Conservation (phyloP, 345 rosid genomes). For the Populus ilicifolia region DNA sequence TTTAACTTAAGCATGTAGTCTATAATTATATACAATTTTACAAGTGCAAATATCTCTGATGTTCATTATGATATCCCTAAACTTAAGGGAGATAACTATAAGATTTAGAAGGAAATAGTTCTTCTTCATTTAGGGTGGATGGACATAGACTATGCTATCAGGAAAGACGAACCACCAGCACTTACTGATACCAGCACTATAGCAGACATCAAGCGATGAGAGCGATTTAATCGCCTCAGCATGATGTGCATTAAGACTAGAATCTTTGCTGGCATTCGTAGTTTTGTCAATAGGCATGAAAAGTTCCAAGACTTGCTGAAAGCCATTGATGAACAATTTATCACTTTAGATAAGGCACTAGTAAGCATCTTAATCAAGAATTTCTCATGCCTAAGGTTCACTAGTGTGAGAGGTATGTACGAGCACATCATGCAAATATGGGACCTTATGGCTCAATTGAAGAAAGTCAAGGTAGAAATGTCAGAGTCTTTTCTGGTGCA, state of each 20-base stretch:
- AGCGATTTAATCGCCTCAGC: background rate
- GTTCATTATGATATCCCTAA: too few relatives aligned
- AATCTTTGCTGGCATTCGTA: background rate
- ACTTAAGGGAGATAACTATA: background rate
- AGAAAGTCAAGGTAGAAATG: background rate
- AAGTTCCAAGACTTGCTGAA: background rate
- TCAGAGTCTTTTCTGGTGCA: too few relatives aligned
- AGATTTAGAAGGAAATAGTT: background rate
- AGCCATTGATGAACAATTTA: background rate
- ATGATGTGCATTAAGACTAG: background rate
- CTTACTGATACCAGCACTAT: background rate
- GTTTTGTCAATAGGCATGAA: accelerated
- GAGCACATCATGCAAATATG: background rate
- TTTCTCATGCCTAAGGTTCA: background rate
- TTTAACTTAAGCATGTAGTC: background rate
- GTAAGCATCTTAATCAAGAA: background rate
- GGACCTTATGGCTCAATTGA: background rate
- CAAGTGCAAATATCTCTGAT: too few relatives aligned
- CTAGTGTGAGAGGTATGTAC: background rate
- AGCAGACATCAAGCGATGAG: background rate
- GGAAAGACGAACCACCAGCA: too few relatives aligned
- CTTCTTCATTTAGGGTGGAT: background rate
- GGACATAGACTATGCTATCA: background rate
- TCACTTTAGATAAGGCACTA: background rate
- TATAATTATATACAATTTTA: background rate